Conservation (phyloP, 2,329 filamentous ascomycete genomes). For the Fusarium virguliforme region DNA sequence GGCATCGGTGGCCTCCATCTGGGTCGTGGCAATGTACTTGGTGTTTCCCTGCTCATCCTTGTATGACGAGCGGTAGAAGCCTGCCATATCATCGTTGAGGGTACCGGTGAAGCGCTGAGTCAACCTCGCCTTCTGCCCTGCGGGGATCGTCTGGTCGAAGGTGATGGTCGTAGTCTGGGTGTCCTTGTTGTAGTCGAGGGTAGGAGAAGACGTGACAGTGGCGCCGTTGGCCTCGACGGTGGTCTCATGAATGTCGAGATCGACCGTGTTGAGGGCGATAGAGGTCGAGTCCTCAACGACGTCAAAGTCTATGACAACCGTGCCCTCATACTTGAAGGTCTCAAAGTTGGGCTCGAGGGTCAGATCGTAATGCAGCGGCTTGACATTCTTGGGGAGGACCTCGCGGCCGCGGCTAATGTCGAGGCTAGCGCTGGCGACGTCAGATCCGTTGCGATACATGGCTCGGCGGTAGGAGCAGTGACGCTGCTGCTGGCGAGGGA, state of each 20-base stretch:
- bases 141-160: slow-evolving; percentile 80
- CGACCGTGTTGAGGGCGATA: slow-evolving; percentile 89
- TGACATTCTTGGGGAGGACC: slow-evolving; percentile 91
- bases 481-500: slow-evolving; percentile 45
- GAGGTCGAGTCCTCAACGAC: slow-evolving; percentile 87
- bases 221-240: slow-evolving; percentile 63
- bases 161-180: slow-evolving; percentile 86
- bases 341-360: slow-evolving; percentile 93
- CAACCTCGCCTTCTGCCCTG: slow-evolving; percentile 81
- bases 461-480: slow-evolving; percentile 52
- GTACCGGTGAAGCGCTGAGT: slow-evolving; percentile 77
- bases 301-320: slow-evolving; percentile 88
- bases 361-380: slow-evolving; percentile 92
- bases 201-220: slow-evolving; percentile 56
- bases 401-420: slow-evolving; percentile 69
- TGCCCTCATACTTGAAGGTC: slow-evolving; percentile 89
- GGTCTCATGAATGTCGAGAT: slow-evolving; percentile 85
- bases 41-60: slow-evolving; percentile 85
- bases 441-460: slow-evolving; percentile 51
- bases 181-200: slow-evolving; percentile 82
- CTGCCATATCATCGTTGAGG: slow-evolving; percentile 95
- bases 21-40: slow-evolving; percentile 88
- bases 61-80: slow-evolving; percentile 97
- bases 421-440: slow-evolving; percentile 46
- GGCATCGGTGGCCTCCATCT: slow-evolving; percentile 97